phyloP scores from a whole-genome alignment of 306 rosid genomes.

The Arachis hypogaea region DNA sequence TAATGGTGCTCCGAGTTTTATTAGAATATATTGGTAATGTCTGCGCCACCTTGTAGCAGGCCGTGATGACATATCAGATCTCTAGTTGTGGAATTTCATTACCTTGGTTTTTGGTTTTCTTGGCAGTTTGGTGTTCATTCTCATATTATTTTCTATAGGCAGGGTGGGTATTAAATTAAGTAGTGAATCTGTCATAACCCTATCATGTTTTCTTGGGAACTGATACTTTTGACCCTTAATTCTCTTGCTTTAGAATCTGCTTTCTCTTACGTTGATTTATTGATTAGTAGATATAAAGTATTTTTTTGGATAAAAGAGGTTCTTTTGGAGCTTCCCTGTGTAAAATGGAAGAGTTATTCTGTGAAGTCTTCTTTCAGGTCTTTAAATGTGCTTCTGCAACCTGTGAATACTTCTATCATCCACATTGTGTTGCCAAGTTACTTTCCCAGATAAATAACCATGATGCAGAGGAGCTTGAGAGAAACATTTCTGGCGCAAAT shows the following conservation, averaged over 20 bases:
- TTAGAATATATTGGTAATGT: neutral
- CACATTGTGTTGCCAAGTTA: constrained; percentile 70
- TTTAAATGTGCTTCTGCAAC: constrained; percentile 68
- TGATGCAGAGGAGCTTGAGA: constrained; percentile 59
- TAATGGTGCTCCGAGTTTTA: neutral
- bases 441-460: constrained; percentile 49
- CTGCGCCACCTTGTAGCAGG: constrained; percentile 7
- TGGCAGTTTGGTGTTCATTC: neutral
- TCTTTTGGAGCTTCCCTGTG: constrained; percentile 11
- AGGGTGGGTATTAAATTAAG: neutral
- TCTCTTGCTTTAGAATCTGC: constrained; percentile 23
- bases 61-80: neutral
- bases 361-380: constrained; percentile 58
- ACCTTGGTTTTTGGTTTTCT: constrained; percentile 8
- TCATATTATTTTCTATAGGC: constrained; percentile 4
- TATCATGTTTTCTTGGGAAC: neutral
- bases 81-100: neutral
- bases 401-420: constrained; percentile 87
- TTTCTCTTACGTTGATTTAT: constrained; percentile 4
- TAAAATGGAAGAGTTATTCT: constrained; percentile 32
- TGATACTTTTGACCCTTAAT: constrained; percentile 16
- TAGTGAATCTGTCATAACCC: constrained; percentile 8
- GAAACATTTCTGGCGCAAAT: constrained; percentile 58
- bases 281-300: neutral
- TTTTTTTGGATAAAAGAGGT: constrained; percentile 18